Base-by-base conservation (phyloP, 495 filamentous ascomycete species). In the Terfezia claveryi region DNA sequence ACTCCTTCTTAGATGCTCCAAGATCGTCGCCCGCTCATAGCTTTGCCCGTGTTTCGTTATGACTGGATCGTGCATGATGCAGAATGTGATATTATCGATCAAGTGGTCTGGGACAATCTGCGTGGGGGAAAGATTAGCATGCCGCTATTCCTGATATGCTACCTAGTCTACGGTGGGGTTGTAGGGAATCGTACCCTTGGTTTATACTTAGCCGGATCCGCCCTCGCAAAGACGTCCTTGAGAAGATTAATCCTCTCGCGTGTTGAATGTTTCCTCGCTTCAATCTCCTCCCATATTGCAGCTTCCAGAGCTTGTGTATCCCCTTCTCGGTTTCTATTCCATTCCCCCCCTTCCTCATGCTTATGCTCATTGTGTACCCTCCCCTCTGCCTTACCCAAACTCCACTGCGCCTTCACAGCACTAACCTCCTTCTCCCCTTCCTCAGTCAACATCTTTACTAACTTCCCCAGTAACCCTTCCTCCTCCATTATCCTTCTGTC, bases 51-150 rank as follows among this genome's bases (percentile, higher is more conserved):
- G 84, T 58, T 82, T 87, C 0, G 89, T 95, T 70, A 88, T 73
- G 11, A 91, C 84, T 4, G 85, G 91, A 68, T 98, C 91, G 60
- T 89, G 75, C 88, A 98, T 94, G 57, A 95, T 75, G 38, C 77
- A 74, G 60, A 95, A 95, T 0, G 82, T 86, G 53, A 98, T 96
- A 23, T 80, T 81, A 63, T 96, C 91, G 49, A 98, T 74, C 0
- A 84, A 72, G 72, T 86, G 85, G 58, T 94, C 89, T 0, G 91
- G 88, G 2, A 93, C 83, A 59, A 32, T 81, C 70, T 49, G 74
- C 77, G 46, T n/a, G 27, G 1, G 36, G 49, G 16, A 8, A 44
- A 10, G 55, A 37, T 54, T 32, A 62, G 55, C 58, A 52, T 14
- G 52, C 56, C 16, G 2, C 36, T 16, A 9, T 10, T 38, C 0